phyloP scores from a whole-genome alignment of 768 basidiomycete genomes.

The Mycena pura region DNA sequence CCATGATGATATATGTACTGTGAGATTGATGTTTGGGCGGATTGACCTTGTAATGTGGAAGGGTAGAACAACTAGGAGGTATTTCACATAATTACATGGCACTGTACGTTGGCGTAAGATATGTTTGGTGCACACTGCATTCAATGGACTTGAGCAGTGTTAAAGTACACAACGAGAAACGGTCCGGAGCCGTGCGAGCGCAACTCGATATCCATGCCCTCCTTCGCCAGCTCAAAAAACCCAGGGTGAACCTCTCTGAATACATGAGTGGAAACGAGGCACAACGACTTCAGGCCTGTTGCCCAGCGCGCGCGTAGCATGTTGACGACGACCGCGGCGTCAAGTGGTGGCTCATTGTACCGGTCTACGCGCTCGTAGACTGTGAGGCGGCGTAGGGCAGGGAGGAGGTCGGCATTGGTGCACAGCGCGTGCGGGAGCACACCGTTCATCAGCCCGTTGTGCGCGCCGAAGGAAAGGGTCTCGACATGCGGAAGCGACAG shows the following conservation, averaged over 20 bases:
- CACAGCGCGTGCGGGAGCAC: slow-evolving; percentile 4
- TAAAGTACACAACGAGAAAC: slow-evolving; percentile 15
- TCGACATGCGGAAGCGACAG: neutral
- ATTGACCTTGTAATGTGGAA: too few species aligned
- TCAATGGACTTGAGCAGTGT: neutral
- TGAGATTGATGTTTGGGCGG: too few species aligned
- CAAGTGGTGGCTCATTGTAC: slow-evolving; percentile 19
- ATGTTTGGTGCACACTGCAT: too few species aligned
- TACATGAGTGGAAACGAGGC: slow-evolving; percentile 13
- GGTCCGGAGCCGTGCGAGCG: slow-evolving; percentile 19
- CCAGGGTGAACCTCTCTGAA: neutral
- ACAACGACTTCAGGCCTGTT: slow-evolving; percentile 6
- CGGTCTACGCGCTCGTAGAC: slow-evolving; percentile 22
- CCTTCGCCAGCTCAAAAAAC: slow-evolving; percentile 5
- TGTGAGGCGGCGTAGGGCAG: neutral
- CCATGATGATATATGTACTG: too few species aligned
- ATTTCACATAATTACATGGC: too few species aligned
- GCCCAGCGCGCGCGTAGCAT: slow-evolving; percentile 17
- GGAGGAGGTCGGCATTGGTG: slow-evolving; percentile 5
- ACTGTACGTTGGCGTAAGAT: too few species aligned
- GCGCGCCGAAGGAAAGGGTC: slow-evolving; percentile 1
- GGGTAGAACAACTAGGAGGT: too few species aligned
- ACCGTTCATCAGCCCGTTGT: slow-evolving; percentile 19
- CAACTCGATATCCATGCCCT: slow-evolving; percentile 18
- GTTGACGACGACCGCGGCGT: neutral